phyloP scores from a whole-genome alignment of 2,329 filamentous ascomycete genomes.

The Talaromyces sp. region DNA sequence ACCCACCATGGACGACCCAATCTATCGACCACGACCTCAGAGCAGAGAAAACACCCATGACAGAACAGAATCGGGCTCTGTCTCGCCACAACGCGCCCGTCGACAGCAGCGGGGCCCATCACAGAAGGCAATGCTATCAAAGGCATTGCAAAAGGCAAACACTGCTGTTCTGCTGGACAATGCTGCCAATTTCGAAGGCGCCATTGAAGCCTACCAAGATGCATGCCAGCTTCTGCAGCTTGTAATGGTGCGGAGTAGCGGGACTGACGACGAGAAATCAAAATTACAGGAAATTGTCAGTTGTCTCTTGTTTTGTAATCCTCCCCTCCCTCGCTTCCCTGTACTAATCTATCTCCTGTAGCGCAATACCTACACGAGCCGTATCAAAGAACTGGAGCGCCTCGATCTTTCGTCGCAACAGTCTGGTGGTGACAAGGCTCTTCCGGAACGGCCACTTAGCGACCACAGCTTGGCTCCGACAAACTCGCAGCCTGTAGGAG shows the following conservation, averaged over 20 bases:
- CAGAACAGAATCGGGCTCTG: conserved; percentile 23
- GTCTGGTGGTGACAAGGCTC: conserved; percentile 62
- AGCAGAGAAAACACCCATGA: conserved; percentile 16
- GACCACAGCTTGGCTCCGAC: conserved; percentile 26
- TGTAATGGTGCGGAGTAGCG: conserved; percentile 78
- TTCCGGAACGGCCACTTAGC: conserved; percentile 68
- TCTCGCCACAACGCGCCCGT: conserved; percentile 20
- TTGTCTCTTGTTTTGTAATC: conserved; percentile 19
- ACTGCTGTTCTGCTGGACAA: conserved; percentile 94
- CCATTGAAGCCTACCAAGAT: conserved; percentile 84
- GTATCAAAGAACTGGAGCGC: conserved; percentile 80
- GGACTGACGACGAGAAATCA: conserved; percentile 72
- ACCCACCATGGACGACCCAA: conserved; percentile 7
- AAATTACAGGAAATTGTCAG: conserved; percentile 92
- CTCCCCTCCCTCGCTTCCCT: conserved; percentile 14
- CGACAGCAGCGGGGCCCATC: conserved; percentile 51
- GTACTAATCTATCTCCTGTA: conserved; percentile 32
- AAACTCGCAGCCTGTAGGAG: not conserved
- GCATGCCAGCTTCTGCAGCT: conserved; percentile 84
- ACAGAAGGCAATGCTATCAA: conserved; percentile 95
- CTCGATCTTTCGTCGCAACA: conserved; percentile 53
- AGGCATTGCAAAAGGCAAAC: conserved; percentile 90
- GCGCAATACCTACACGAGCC: conserved; percentile 84
- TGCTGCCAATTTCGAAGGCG: conserved; percentile 88
- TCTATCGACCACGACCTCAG: conserved; percentile 9